Evolutionary conservation across 768 basidiomycete species (phyloP).

Genomic region (Sistotremastrum suecicum): DNA sequence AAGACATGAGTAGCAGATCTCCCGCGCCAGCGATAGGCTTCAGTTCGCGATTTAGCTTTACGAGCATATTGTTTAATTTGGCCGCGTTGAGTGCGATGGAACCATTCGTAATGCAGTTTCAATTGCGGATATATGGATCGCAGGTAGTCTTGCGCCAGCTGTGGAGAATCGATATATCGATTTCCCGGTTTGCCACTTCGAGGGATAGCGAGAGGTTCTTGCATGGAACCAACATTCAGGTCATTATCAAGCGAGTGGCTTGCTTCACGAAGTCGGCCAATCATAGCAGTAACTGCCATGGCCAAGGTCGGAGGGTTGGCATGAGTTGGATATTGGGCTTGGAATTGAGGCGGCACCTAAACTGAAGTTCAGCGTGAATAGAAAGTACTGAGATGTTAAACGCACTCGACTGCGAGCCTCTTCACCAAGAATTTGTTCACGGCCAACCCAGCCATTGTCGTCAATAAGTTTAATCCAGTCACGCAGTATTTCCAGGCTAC

Average conservation of each 20-base stretch:
- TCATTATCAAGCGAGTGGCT: slow-evolving; percentile 29
- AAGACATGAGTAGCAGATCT: slow-evolving; percentile 75
- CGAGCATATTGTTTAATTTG: slow-evolving; percentile 86
- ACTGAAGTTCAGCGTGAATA: neutral
- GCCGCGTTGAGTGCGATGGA: slow-evolving; percentile 84
- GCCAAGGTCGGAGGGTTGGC: slow-evolving; percentile 92
- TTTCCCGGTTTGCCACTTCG: slow-evolving; percentile 17
- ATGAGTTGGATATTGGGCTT: slow-evolving; percentile 84
- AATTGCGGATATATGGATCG: slow-evolving; percentile 71
- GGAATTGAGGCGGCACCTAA: slow-evolving; percentile 80
- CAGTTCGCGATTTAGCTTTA: slow-evolving; percentile 69
- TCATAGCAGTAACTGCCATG: slow-evolving; percentile 88
- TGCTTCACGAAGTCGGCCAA: slow-evolving; percentile 45
- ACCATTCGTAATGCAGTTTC: slow-evolving; percentile 92
- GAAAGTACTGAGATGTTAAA: neutral
- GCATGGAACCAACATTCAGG: slow-evolving; percentile 46
- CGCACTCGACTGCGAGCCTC: slow-evolving; percentile 86
- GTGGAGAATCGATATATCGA: slow-evolving; percentile 40
- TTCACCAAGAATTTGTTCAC: slow-evolving; percentile 93
- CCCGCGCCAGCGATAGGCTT: slow-evolving; percentile 92
- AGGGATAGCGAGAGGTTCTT: slow-evolving; percentile 30
- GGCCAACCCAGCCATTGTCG: slow-evolving; percentile 88
- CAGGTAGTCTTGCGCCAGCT: slow-evolving; percentile 53
- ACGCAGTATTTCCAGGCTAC: slow-evolving; percentile 75
- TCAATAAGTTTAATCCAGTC: slow-evolving; percentile 88